Base-by-base conservation (phyloP, 768 basidiomycete species). In the Boletales sp. region DNA sequence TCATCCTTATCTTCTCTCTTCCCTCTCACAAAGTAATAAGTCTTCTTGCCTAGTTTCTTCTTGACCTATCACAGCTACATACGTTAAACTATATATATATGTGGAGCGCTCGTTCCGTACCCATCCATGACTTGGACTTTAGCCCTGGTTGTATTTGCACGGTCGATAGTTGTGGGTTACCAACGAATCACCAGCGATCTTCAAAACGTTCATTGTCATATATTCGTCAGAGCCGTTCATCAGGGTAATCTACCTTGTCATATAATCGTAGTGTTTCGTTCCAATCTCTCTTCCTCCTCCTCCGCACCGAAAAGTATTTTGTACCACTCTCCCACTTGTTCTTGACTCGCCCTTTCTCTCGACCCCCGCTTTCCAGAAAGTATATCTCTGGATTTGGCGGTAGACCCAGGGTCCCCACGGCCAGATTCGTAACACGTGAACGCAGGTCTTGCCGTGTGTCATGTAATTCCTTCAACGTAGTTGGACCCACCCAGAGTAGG, bases 211-310 rank as follows among this genome's bases (percentile, higher is more conserved):
- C 24, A 12, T 12, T 34, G 7, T 14, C 32, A 34, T 34, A 41
- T 8, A 44, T 24, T 24, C 27, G 27, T 64, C 44, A 59, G 15
- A 48, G 31, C 11, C 50, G 73, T 24, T 84, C 83, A 13, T 78
- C 77, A 0, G 87, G 87, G 60, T 89, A 93, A 65, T 91, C 90
- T 15, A 89, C 84, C 53, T 87, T 76, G 56, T 92, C 90, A 55
- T 90, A 91, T 47, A 90, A 67, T 41, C 89, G 74, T 40, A 93
- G 68, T 5, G 85, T 90, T 69, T 93, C 90, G 57, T 90, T 90
- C 90, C 91, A 93, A 59, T 93, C 91, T 55, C 89, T 78, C 68
- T 93, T 93, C 55, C 90, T 73, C 59, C 90, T 71, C 53, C 90
- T 72, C 50, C 77, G 79, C 49, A 93, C 73, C 17, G 90, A 92